Percentiles rank a stretch among this genome's conserved stretches.
Conservation (phyloP, 2,329 filamentous ascomycete genomes). For the Pseudocercospora macadamiae region DNA sequence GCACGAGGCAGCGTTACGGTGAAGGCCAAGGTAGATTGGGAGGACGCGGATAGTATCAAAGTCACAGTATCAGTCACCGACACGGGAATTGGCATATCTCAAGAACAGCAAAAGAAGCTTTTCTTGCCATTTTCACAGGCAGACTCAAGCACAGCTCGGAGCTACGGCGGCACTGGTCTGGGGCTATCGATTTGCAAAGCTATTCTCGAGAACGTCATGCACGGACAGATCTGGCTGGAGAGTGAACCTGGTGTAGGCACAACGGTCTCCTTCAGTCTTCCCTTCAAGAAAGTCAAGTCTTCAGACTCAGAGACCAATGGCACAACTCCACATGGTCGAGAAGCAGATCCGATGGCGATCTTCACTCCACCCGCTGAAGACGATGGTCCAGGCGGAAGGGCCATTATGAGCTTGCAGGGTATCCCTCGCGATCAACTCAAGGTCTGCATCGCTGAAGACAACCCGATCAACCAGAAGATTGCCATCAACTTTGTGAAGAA, state of each 20-base stretch:
- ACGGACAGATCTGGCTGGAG: conserved; percentile 80
- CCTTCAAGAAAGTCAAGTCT: conserved; percentile 77
- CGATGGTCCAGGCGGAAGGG: conserved; percentile 34
- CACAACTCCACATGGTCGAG: conserved; percentile 28
- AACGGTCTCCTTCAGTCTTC: conserved; percentile 76
- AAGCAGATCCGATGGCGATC: conserved; percentile 59
- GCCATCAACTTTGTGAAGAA: conserved; percentile 87
- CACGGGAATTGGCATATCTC: conserved; percentile 87
- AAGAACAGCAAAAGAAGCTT: conserved; percentile 78
- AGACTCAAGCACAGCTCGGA: conserved; percentile 84
- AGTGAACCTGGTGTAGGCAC: conserved; percentile 73
- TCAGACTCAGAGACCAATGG: conserved; percentile 41
- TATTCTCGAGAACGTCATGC: conserved; percentile 89
- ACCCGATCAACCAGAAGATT: conserved; percentile 91
- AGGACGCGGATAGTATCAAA: conserved; percentile 70
- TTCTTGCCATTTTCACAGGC: conserved; percentile 94
- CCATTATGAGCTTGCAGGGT: conserved; percentile 66
- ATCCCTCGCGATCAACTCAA: conserved; percentile 78
- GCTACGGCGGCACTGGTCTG: conserved; percentile 88
- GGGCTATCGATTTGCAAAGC: conserved; percentile 94
- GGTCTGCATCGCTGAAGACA: conserved; percentile 93
- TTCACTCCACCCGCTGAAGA: conserved; percentile 56
- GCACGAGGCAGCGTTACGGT: conserved; percentile 85
- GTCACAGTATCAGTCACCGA: conserved; percentile 86
- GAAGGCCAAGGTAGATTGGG: conserved; percentile 70